Evolutionary conservation across 352 stramenopile species (phyloP), one percentile per base, ranked within the genome.

Genomic region (Paralagenidium karlingii): DNA sequence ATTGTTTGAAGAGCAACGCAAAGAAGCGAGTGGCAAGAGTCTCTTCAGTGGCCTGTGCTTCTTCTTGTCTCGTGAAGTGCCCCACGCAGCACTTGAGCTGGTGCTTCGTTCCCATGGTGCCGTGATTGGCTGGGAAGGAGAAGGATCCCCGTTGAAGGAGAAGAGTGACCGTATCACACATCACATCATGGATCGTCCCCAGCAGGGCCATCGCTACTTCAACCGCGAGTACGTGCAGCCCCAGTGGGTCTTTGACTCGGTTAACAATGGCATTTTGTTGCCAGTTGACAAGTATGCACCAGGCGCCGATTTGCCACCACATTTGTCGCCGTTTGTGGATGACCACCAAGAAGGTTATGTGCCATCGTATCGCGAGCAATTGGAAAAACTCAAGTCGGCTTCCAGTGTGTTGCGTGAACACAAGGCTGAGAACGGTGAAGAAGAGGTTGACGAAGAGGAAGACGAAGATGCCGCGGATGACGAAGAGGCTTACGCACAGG

Each of bases 221-320:
- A 87, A 75, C 51, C 76, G 93, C 52, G 96, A 99, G 63, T 98
- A 96, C 51, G 76, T 99, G 31, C 96, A 99, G 70, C 96, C 96
- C 25, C 96, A 99, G 62, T 99, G 96, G 96, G 71, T 99, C 19
- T 94, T 99, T 38, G 96, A 99, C 71, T 94, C 75, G 22, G 74
- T 97, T 22, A 99, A 99, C 68, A 97, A 96, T 45, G 70, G 86
- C 26, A 79, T 98, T 30, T 34, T 97, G 24, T 55, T 99, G 34
- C 95, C 96, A 3, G 61, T 96, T 22, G 60, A 75, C 12, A 82
- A 78, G 28, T 99, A 99, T 60, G 67, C 67, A 22, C 86, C 96
- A n/a, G 95, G 94, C 15, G 73, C 60, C 2, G 62, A 77, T 18
- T 74, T 99, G 40, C 96, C 96, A 24, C 78, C 78, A 44, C 78